Evolutionary conservation across 140 eudicot genomes (phyloP).

Genomic region (Cichorium intybus): DNA sequence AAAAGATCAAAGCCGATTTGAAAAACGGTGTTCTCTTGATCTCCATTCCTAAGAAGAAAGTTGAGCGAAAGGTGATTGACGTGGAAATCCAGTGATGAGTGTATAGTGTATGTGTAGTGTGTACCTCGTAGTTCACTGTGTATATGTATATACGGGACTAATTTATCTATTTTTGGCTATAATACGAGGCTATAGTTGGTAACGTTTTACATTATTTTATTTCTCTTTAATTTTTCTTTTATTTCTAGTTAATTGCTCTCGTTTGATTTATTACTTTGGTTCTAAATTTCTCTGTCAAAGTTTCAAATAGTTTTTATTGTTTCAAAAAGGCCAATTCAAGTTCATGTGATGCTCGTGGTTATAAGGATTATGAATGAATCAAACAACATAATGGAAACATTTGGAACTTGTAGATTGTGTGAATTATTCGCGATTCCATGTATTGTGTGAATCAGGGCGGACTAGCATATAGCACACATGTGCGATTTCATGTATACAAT

Average conservation of each 20-base stretch:
- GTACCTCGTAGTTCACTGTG: not conserved
- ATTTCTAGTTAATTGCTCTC: not conserved
- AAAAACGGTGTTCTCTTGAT: conserved; percentile 76
- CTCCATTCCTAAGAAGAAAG: conserved; percentile 58
- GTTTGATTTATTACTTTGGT: not conserved
- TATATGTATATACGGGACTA: not conserved
- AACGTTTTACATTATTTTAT: not conserved
- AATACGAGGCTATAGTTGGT: not conserved
- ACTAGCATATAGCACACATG: too few species aligned
- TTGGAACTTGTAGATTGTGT: too few species aligned
- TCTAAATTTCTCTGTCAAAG: not conserved
- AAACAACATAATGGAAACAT: too few species aligned
- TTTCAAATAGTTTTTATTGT: not conserved
- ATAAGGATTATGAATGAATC: too few species aligned
- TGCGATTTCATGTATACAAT: too few species aligned
- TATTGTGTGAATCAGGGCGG: too few species aligned
- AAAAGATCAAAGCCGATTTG: conserved; percentile 68
- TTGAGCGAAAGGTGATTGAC: conserved; percentile 66
- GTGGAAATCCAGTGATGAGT: conserved; percentile 49
- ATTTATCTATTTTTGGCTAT: not conserved
- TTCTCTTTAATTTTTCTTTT: not conserved
- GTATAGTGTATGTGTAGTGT: not conserved
- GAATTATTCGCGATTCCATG: too few species aligned
- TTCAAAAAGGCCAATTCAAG: not conserved
- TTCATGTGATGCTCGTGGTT: too few species aligned